A percentile compares a stretch with the other conserved stretches of the same genome.
These are phyloP conservation scores for Amesomyces nigricolor DNA, from an alignment of 2,329 filamentous ascomycete genomes.

Conservation along the genomic window DNA sequence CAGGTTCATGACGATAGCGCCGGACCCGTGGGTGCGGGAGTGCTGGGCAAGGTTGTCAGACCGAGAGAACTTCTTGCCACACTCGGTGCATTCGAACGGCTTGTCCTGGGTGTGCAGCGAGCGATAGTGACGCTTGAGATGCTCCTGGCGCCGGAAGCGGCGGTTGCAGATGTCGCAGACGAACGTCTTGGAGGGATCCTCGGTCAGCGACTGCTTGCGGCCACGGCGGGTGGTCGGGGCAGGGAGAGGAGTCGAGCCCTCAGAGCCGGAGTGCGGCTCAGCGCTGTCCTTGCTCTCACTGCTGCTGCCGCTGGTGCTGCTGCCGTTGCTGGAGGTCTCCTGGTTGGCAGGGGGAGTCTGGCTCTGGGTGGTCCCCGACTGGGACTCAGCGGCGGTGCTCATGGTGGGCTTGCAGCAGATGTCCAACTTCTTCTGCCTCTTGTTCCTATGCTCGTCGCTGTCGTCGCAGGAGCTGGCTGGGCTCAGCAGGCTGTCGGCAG, in stretches of 20 bases:
- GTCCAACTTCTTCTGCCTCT: slow-evolving; percentile 51
- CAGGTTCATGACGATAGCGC: slow-evolving; percentile 86
- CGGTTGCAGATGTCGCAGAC: slow-evolving; percentile 95
- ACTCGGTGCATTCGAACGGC: slow-evolving; percentile 96
- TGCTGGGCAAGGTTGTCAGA: slow-evolving; percentile 97
- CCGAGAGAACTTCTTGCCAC: slow-evolving; percentile 98
- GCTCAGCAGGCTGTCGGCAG: slow-evolving; percentile 57
- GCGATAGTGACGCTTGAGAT: slow-evolving; percentile 96
- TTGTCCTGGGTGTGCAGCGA: slow-evolving; percentile 98
- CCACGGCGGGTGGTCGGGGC: slow-evolving; percentile 79
- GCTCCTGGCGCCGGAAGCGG: slow-evolving; percentile 95
- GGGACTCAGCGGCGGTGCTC: slow-evolving; percentile 38
- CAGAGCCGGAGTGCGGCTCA: slow-evolving; percentile 33
- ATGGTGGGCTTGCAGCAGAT: slow-evolving; percentile 36
- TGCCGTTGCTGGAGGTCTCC: slow-evolving; percentile 21
- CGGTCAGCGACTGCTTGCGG: slow-evolving; percentile 95
- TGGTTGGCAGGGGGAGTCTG: slow-evolving; percentile 29
- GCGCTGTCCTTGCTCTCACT: slow-evolving; percentile 32
- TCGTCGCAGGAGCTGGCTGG: slow-evolving; percentile 51
- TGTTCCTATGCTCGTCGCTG: slow-evolving; percentile 47
- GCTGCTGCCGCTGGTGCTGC: slow-evolving; percentile 21
- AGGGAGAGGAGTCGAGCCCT: slow-evolving; percentile 38
- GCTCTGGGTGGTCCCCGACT: slow-evolving; percentile 33
- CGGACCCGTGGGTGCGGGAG: slow-evolving; percentile 84
- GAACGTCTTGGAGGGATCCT: slow-evolving; percentile 97